These are phyloP conservation scores for Amphirosellinia nigrospora DNA, from an alignment of 495 filamentous ascomycete species.

Conservation along the genomic window DNA sequence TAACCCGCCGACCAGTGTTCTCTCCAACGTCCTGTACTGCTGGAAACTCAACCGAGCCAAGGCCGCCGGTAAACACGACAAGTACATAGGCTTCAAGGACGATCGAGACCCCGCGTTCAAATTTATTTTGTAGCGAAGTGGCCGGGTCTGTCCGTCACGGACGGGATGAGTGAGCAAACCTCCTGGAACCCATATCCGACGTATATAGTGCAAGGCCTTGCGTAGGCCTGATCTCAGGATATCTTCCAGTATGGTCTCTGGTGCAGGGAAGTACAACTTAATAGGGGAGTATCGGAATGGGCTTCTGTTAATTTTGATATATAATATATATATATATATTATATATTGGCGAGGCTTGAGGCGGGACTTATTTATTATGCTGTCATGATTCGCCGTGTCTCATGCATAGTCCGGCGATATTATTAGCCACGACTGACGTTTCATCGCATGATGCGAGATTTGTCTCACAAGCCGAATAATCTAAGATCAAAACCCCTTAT, in stretches of 20 bases:
- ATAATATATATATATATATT: not conserved
- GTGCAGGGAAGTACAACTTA: not conserved
- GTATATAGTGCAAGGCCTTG: not conserved
- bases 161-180: not conserved
- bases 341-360: too few relatives aligned
- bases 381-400: not conserved
- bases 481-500: not conserved
- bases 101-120: constrained; percentile 71
- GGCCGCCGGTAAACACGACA: constrained; percentile 64
- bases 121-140: constrained; percentile 57
- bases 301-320: not conserved
- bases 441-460: not conserved
- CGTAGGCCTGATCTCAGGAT: not conserved
- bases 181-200: not conserved
- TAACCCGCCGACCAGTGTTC: constrained; percentile 53
- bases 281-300: not conserved
- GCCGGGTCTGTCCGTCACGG: not conserved
- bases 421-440: not conserved
- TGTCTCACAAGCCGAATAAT: not conserved
- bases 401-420: not conserved
- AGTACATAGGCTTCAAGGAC: constrained; percentile 64
- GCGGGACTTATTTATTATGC: not conserved
- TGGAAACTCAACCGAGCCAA: constrained; percentile 72
- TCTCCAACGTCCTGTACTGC: constrained; percentile 69
- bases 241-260: not conserved